Evolutionary conservation across 495 filamentous ascomycete species (phyloP).

Genomic region (Chaetomium fimeti): DNA sequence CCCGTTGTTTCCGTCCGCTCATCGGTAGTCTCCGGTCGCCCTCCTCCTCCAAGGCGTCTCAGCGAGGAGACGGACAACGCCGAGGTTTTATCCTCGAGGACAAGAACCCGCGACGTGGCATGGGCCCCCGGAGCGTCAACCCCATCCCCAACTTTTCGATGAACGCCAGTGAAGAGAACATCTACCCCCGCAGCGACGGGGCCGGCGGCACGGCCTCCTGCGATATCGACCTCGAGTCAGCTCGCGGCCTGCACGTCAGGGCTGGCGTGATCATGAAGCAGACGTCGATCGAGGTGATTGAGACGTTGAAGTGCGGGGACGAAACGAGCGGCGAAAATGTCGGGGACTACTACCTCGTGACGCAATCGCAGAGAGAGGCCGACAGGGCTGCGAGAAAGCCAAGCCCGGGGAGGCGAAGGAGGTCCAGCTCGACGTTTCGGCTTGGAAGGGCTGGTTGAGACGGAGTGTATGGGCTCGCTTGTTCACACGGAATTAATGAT

Average conservation of each 20-base stretch:
- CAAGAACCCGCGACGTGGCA: slow-evolving; percentile 44
- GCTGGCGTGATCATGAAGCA: slow-evolving; percentile 27
- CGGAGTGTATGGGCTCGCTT: neutral
- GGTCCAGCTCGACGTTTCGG: slow-evolving; percentile 11
- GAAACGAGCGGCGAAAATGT: slow-evolving; percentile 2
- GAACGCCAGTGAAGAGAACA: slow-evolving; percentile 53
- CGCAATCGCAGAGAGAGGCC: slow-evolving; percentile 19
- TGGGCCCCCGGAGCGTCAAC: slow-evolving; percentile 42
- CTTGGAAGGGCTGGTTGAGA: slow-evolving; percentile 1
- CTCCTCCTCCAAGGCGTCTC: slow-evolving; percentile 28
- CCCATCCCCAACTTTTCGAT: slow-evolving; percentile 48
- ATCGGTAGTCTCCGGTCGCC: slow-evolving; percentile 34
- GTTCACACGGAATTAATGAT: neutral
- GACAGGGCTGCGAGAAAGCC: slow-evolving; percentile 1
- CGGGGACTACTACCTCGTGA: slow-evolving; percentile 31
- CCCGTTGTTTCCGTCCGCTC: slow-evolving; percentile 38
- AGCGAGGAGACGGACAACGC: slow-evolving; percentile 21
- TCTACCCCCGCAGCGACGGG: neutral
- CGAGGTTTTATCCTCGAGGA: slow-evolving; percentile 36
- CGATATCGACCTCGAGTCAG: slow-evolving; percentile 23
- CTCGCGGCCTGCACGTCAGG: neutral
- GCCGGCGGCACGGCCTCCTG: neutral
- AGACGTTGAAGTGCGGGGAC: slow-evolving; percentile 14
- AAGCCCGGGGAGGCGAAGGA: slow-evolving; percentile 7
- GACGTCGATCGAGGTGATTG: slow-evolving; percentile 27